Conservation (phyloP, 306 rosid genomes). For the Acacia confusa region DNA sequence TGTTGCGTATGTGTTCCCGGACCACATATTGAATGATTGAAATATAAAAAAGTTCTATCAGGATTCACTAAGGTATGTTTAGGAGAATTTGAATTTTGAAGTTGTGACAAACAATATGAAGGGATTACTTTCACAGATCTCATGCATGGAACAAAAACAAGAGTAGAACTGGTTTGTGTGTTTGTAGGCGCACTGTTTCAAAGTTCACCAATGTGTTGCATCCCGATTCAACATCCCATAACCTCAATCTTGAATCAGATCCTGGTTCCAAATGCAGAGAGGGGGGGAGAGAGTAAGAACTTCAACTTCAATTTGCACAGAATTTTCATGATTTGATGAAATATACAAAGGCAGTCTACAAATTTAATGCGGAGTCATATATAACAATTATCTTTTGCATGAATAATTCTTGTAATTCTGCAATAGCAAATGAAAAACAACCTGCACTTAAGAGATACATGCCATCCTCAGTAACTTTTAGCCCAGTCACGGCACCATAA, state of each 20-base stretch:
- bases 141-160: conserved; percentile 96
- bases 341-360: no score
- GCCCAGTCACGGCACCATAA: conserved; percentile 95
- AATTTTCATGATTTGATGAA: no score
- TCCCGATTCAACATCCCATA: conserved; percentile 93
- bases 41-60: conserved; percentile 36
- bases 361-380: no score
- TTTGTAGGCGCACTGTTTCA: conserved; percentile 87
- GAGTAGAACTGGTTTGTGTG: conserved; percentile 82
- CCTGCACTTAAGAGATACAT: no score
- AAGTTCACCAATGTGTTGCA: conserved; percentile 88
- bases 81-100: conserved; percentile 24
- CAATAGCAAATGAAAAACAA: no score
- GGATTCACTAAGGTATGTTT: conserved; percentile 22
- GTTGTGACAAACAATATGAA: conserved; percentile 8
- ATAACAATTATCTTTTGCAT: no score
- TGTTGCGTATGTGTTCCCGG: no score
- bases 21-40: conserved; percentile 88
- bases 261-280: conserved; percentile 47
- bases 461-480: no score
- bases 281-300: conserved; percentile 16
- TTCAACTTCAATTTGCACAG: neutral
- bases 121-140: conserved; percentile 69
- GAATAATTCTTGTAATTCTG: no score
- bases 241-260: conserved; percentile 91